Conservation (phyloP, 306 rosid genomes). For the Prunus mongolica region DNA sequence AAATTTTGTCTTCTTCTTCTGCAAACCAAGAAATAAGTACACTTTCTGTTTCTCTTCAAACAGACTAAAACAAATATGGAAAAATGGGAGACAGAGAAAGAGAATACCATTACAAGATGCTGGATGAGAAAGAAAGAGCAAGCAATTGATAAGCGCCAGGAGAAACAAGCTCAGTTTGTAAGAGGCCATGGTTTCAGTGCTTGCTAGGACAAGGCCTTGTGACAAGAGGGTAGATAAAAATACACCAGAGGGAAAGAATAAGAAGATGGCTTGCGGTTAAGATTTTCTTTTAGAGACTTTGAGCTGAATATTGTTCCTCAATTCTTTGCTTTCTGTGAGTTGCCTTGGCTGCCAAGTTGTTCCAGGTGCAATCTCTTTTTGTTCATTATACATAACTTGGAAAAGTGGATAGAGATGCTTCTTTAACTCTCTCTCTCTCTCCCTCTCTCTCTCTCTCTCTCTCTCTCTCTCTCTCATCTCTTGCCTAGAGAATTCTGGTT, state of each 20-base stretch:
- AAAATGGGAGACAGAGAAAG: neutral
- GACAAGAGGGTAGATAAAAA: neutral
- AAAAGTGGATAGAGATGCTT: neutral
- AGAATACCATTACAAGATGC: slow-evolving; percentile 4
- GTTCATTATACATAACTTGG: neutral
- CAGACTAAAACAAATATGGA: neutral
- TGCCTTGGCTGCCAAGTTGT: slow-evolving; percentile 5
- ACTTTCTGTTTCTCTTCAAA: neutral
- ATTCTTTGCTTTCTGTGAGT: slow-evolving; percentile 2
- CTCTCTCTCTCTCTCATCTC: too few relatives aligned
- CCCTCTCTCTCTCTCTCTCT: too few relatives aligned
- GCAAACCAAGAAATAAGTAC: neutral
- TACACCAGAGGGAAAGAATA: neutral
- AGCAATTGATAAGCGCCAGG: neutral
- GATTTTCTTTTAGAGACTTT: neutral
- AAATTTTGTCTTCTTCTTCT: slow-evolving; percentile 13
- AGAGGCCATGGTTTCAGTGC: neutral
- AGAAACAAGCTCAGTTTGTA: neutral
- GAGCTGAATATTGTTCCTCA: neutral
- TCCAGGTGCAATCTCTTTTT: neutral
- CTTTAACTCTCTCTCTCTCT: neutral
- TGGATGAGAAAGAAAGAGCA: neutral
- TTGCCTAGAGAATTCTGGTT: neutral
- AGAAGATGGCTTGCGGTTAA: neutral
- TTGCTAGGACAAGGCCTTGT: neutral